Base-by-base conservation (phyloP, 2,329 filamentous ascomycete species). In the Trichoderma endophyticum region DNA sequence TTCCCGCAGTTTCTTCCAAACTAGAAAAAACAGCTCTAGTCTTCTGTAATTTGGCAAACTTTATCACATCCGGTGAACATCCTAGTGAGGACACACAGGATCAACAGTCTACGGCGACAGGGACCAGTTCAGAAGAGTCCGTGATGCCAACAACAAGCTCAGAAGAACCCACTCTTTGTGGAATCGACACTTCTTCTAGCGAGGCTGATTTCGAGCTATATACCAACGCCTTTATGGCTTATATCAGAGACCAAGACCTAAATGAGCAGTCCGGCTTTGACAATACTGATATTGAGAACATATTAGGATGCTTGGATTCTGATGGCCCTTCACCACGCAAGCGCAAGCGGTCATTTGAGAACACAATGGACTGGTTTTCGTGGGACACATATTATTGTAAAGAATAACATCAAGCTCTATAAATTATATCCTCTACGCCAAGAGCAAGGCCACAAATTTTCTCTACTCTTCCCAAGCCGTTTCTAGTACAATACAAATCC, bases 371-470 rank as follows among this genome's bases (percentile, higher is more conserved):
- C 26, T 67, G 64, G 64, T 67, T 67, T 14, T 59, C 24, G 30
- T 67, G 64, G 64, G 64, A 67, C 26, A 59, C 64, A 43, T 28
- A 67, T 8, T 59, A 67, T n/a, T 59, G n/a, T 21, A n/a, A 59
- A 56, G 51, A 67, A 26, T 56, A 57, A 39, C 18, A 24, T 34
- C 15, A 34, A 21, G 34, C 5, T 59, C 11, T 67, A 67, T 67
- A 43, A 59, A 28, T 5, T 12, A 18, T 67, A 18, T 43, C 15
- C 11, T 24, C 21, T 32, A 28, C 11, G 24, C 21, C 48, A 8
- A 39, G 6, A n/a, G 11, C 30, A 6, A 39, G 34, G 48, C 7
- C 15, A 39, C 18, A 32, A 6, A 32, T 15, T 7, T 6, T 18
- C 4, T 9, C 9, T 3, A 7, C n/a, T 57, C 12, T 28, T 28